These are phyloP conservation scores for Coniella vitis DNA, from an alignment of 2,329 filamentous ascomycete genomes.

Conservation along the genomic window DNA sequence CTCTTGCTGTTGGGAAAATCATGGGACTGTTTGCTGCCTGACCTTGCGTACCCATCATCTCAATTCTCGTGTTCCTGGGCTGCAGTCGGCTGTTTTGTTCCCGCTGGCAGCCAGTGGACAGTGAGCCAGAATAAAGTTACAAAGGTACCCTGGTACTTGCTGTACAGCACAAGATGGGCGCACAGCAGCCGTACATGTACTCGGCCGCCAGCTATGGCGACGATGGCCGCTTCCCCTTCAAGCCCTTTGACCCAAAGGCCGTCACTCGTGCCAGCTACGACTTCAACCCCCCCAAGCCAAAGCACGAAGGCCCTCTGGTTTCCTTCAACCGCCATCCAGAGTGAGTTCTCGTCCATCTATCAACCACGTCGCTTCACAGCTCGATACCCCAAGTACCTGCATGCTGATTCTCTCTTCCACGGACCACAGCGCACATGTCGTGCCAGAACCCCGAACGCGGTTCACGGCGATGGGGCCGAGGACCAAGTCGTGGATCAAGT, in stretches of 20 bases:
- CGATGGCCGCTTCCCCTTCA: constrained; percentile 47
- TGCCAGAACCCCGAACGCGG: constrained; percentile 54
- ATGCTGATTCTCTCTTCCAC: background rate
- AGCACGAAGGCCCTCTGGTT: constrained; percentile 68
- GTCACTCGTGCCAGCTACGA: constrained; percentile 73
- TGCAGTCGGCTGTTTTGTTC: too few relatives aligned
- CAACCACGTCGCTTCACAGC: too few relatives aligned
- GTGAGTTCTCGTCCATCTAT: constrained; percentile 40
- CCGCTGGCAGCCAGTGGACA: too few relatives aligned
- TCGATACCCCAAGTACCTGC: background rate
- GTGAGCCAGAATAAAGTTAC: too few relatives aligned
- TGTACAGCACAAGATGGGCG: constrained; percentile 22
- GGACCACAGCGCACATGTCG: constrained; percentile 47
- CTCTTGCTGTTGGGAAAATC: too few relatives aligned
- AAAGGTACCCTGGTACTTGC: too few relatives aligned
- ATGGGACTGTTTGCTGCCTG: too few relatives aligned
- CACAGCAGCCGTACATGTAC: constrained; percentile 64
- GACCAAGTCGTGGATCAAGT: constrained; percentile 66
- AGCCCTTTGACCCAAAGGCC: constrained; percentile 78
- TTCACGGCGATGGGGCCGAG: constrained; percentile 61
- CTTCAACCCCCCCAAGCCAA: constrained; percentile 53
- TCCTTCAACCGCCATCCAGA: constrained; percentile 84
- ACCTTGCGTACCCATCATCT: too few relatives aligned
- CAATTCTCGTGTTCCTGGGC: too few relatives aligned
- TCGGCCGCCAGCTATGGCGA: constrained; percentile 40